Base-by-base conservation (phyloP, 768 basidiomycete genomes). In the Hygrophorus russula region DNA sequence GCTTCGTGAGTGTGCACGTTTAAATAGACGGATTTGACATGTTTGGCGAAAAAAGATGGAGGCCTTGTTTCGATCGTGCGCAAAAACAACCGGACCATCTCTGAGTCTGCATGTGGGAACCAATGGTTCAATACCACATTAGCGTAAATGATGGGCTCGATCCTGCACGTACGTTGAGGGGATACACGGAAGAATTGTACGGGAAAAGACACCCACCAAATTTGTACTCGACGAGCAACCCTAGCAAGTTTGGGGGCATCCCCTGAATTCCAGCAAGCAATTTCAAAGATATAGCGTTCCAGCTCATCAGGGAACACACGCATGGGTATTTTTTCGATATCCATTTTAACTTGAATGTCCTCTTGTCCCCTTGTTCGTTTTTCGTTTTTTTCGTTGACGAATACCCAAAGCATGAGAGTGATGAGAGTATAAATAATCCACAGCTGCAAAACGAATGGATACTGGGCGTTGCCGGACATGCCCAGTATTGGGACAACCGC, bases 11-110 rank as follows among this genome's bases (percentile, higher is more conserved):
- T 49, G 15, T 44, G 38, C 31, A 65, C 59, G 11, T 59, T 59
- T 44, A 70, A 45, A 46, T 66, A 70, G 6, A 70, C 55, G 36
- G 53, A 54, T 49, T 61, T 65, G 46, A 68, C 67, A 47, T 61
- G 48, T 13, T 42, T 41, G 5, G 57, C 55, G 42, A 68, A 64
- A 51, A 68, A 68, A 11, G 49, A 49, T 13, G 51, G 40, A 0
- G 66, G 64, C 19, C 59, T 57, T 20, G 52, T 51, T 28, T 53
- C 52, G 42, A 67, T 48, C 2, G 63, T 63, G 17, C 58, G 59
- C 30, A 69, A 42, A 52, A 68, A 66, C 41, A 65, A 46, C 24
- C 24, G 24, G 24, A 24, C 24, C 24, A 24, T 24, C 24, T 24
- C 24, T 24, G 24, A 24, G 11, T 47, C 51, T 1, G 58, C 56